Evolutionary conservation across 306 rosid genomes (phyloP).

Genomic region (Rubus parviflorus): DNA sequence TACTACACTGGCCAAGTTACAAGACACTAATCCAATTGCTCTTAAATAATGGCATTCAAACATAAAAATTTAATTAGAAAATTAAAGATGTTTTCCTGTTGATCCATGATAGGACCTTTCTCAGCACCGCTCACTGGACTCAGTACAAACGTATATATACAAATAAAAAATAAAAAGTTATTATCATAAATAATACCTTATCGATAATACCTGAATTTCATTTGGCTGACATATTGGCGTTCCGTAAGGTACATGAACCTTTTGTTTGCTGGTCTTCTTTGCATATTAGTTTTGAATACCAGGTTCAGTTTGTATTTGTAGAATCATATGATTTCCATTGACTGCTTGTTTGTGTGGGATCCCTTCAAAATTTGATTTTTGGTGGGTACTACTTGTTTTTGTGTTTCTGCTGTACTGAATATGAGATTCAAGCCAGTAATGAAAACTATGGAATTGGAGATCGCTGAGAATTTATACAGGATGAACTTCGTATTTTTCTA

Average conservation of each 20-base stretch:
- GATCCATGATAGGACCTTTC: too few relatives aligned
- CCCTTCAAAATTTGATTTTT: background rate
- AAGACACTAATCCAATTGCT: too few relatives aligned
- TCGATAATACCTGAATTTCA: too few relatives aligned
- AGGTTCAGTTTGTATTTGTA: background rate
- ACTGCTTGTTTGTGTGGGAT: background rate
- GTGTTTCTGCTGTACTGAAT: background rate
- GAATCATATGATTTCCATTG: background rate
- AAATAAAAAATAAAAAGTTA: too few relatives aligned
- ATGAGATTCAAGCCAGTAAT: background rate
- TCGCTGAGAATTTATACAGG: background rate
- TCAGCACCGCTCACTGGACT: too few relatives aligned
- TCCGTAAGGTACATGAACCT: conserved; percentile 66
- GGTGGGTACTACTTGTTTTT: background rate
- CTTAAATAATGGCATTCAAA: too few relatives aligned
- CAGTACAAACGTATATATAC: too few relatives aligned
- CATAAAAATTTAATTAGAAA: too few relatives aligned
- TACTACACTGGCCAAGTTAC: too few relatives aligned
- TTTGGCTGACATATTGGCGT: conserved; percentile 92
- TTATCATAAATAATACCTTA: too few relatives aligned
- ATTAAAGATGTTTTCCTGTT: too few relatives aligned
- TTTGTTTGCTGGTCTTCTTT: conserved; percentile 14
- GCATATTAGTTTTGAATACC: background rate
- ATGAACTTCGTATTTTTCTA: background rate
- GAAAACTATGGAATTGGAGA: background rate